A percentile compares a stretch with the other conserved stretches of the same genome.
Evolutionary conservation across 2,329 filamentous ascomycete species (phyloP).

Genomic region (Phyllosticta citriasiana): DNA sequence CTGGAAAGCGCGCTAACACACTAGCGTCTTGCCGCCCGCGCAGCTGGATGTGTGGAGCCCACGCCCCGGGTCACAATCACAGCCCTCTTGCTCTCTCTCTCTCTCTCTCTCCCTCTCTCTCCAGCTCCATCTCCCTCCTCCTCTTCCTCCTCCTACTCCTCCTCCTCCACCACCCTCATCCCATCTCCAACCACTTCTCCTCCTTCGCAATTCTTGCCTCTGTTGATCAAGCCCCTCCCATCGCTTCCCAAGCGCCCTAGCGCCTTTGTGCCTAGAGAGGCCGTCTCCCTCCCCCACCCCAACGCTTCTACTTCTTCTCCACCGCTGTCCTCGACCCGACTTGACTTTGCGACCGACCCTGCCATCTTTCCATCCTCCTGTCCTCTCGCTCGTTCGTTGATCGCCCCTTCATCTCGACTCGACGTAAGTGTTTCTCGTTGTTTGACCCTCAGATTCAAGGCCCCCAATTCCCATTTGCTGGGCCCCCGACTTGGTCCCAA

Average conservation of each 20-base stretch:
- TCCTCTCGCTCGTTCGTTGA: too few species aligned
- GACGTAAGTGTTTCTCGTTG: too few species aligned
- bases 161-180: not conserved
- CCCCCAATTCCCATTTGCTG: not conserved
- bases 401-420: too few species aligned
- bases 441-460: not conserved
- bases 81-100: too few species aligned
- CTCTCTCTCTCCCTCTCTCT: too few species aligned
- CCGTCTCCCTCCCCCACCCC: not conserved
- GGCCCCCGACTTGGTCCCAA: constrained; percentile 5
- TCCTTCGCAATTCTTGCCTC: not conserved
- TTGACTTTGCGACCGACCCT: not conserved
- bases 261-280: not conserved
- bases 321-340: not conserved
- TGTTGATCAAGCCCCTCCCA: not conserved
- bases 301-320: not conserved
- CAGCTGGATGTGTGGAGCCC: too few species aligned
- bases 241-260: not conserved
- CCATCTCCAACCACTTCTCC: not conserved
- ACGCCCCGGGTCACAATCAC: too few species aligned
- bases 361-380: too few species aligned
- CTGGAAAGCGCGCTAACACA: too few species aligned
- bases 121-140: too few species aligned
- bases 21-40: too few species aligned
- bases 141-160: not conserved